Base-by-base conservation (phyloP, 164 flowering plant genomes). In the Magnolia sinica region DNA sequence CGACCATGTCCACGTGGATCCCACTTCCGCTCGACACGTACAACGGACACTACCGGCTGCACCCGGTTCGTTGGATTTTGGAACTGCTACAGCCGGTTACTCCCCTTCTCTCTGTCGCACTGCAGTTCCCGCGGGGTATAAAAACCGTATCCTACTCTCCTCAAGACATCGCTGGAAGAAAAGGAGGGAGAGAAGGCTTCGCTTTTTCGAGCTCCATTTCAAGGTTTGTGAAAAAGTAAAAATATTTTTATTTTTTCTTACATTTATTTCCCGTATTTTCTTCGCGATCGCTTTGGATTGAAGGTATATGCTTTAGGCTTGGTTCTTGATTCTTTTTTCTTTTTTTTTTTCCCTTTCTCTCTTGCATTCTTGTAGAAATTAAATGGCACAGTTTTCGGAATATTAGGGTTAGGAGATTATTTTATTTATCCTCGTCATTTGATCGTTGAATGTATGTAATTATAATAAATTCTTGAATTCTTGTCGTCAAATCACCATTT, bases 71-170 rank as follows among this genome's bases (percentile, higher is more conserved):
- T 7, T 4, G 50, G 50, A 8, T 68, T 31, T 7, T 18, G 71
- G 31, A 68, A 29, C 50, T 14, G 14, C n/a, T 68, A 31, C 45
- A 37, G 71, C 50, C 51, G 50, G 71, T 68, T 14, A 18, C 71
- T 68, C 71, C 50, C 68, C 24, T 22, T 8, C 10, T n/a, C 24
- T 9, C 7, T 8, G 6, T 8, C 23, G 4, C 14, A 4, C 68
- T 64, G 68, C 68, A 20, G 10, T 64, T 64, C 68, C 68, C 68
- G 68, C 68, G 68, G 10, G 24, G 22, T 64, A 64, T 64, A 64
- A 64, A 22, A 64, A 0, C 11, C 68, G 23, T 3, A 1, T 5
- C 9, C 68, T 22, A 9, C 10, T n/a, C 4, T n/a, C 24, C 7
- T 37, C 45, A 37, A 37, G 45, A 37, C 45, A 37, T 37, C 68